These are phyloP conservation scores for Monosporozyma yasuniensis DNA, from an alignment of 805 yeast species.

Conservation along the genomic window DNA sequence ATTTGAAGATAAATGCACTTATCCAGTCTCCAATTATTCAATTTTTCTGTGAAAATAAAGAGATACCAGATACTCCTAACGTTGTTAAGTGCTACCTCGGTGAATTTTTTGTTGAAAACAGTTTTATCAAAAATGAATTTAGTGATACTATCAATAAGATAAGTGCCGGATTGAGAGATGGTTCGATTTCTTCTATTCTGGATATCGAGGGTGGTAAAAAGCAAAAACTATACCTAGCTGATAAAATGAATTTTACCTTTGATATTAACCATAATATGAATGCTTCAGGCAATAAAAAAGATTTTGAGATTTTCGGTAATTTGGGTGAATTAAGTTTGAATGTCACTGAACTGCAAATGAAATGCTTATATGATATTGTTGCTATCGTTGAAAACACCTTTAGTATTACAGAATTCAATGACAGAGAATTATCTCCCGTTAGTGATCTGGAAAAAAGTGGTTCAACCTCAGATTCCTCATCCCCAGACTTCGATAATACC, in stretches of 20 bases:
- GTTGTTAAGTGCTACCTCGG: conserved; percentile 68
- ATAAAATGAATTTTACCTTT: conserved; percentile 53
- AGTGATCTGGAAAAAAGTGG: neutral
- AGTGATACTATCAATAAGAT: conserved; percentile 43
- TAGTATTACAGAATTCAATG: conserved; percentile 35
- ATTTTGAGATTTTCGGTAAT: conserved; percentile 44
- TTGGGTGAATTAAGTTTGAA: conserved; percentile 44
- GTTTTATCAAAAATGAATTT: conserved; percentile 33
- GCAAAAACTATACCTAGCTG: conserved; percentile 57
- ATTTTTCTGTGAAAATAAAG: conserved; percentile 54
- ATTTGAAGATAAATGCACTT: conserved; percentile 61
- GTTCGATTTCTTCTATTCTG: conserved; percentile 57
- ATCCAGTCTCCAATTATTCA: conserved; percentile 76
- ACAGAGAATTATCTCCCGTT: neutral
- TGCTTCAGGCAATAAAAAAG: conserved; percentile 35
- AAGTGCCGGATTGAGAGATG: conserved; percentile 61
- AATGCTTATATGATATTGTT: conserved; percentile 45
- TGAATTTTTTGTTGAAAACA: conserved; percentile 64
- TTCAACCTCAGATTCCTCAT: conserved; percentile 7
- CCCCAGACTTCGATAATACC: conserved; percentile 10
- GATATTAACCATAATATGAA: conserved; percentile 46
- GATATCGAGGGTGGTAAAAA: conserved; percentile 35
- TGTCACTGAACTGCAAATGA: conserved; percentile 65
- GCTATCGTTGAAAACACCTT: conserved; percentile 50
- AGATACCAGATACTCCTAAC: conserved; percentile 41